Conservation (phyloP, 1,284 basidiomycete species). For the Rhodofomes roseus region DNA sequence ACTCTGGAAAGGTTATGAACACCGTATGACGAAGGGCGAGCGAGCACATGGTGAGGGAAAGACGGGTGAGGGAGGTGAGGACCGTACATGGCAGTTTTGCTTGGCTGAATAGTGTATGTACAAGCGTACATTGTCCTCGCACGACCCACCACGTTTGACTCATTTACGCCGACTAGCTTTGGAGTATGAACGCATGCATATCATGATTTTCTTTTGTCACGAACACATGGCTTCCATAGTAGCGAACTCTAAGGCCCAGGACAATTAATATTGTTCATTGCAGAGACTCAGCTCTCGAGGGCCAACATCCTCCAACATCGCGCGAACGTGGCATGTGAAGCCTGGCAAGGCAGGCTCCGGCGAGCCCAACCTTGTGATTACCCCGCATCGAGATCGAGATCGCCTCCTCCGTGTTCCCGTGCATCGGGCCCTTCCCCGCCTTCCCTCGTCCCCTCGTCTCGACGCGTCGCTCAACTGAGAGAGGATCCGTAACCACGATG, state of each 20-base stretch:
- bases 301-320: too few relatives aligned
- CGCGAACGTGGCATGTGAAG: too few relatives aligned
- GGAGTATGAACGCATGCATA: too few relatives aligned
- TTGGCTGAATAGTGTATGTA: conserved; percentile 24
- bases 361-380: not conserved
- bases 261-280: too few relatives aligned
- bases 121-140: too few relatives aligned
- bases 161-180: too few relatives aligned
- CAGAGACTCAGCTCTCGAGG: too few relatives aligned
- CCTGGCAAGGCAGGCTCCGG: too few relatives aligned
- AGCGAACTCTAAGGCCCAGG: too few relatives aligned
- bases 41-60: conserved; percentile 60
- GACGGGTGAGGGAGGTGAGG: conserved; percentile 70
- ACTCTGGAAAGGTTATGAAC: conserved; percentile 83
- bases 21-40: conserved; percentile 88
- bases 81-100: conserved; percentile 78
- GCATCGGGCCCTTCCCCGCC: not conserved
- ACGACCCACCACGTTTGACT: too few relatives aligned
- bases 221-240: too few relatives aligned
- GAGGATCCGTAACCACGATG: not conserved
- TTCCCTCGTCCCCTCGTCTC: not conserved
- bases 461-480: not conserved
- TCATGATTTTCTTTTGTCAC: too few relatives aligned
- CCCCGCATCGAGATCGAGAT: not conserved
- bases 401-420: not conserved